Percentiles rank a stretch among this genome's conserved stretches.
phyloP scores from a whole-genome alignment of 495 filamentous ascomycete genomes.

The Annulohypoxylon moriforme region DNA sequence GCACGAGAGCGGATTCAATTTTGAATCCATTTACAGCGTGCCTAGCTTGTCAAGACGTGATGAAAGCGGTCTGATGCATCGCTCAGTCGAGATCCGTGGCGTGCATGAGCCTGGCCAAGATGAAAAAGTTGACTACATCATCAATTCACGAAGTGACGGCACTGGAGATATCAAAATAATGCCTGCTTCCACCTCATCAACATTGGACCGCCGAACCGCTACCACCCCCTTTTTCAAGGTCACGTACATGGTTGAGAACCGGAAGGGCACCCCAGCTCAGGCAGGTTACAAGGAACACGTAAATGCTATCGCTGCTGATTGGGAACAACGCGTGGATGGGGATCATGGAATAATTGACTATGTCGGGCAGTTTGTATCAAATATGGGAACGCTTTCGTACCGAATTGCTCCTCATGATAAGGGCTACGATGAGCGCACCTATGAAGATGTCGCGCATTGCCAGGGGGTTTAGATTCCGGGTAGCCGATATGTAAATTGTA shows the following conservation, averaged over 20 bases:
- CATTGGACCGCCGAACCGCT: not conserved
- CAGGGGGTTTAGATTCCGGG: not conserved
- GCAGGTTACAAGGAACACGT: not conserved
- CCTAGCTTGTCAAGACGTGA: not conserved
- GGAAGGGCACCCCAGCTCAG: not conserved
- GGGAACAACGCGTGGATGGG: not conserved
- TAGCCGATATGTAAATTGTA: not conserved
- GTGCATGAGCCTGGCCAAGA: not conserved
- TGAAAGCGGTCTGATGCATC: not conserved
- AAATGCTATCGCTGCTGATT: not conserved
- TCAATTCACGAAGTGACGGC: not conserved
- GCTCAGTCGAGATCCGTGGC: not conserved
- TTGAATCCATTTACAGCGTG: not conserved
- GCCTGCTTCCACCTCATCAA: not conserved
- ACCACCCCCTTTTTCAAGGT: not conserved
- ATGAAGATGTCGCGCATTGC: not conserved
- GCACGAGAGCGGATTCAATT: not conserved
- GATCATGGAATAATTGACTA: not conserved
- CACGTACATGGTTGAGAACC: not conserved
- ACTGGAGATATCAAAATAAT: not conserved
- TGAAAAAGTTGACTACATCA: not conserved
- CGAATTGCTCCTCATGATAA: not conserved
- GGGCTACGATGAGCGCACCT: not conserved
- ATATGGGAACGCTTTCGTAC: not conserved
- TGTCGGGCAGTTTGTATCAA: not conserved